Base-by-base conservation (phyloP, 2,329 filamentous ascomycete species). In the Fusarium hainanense region DNA sequence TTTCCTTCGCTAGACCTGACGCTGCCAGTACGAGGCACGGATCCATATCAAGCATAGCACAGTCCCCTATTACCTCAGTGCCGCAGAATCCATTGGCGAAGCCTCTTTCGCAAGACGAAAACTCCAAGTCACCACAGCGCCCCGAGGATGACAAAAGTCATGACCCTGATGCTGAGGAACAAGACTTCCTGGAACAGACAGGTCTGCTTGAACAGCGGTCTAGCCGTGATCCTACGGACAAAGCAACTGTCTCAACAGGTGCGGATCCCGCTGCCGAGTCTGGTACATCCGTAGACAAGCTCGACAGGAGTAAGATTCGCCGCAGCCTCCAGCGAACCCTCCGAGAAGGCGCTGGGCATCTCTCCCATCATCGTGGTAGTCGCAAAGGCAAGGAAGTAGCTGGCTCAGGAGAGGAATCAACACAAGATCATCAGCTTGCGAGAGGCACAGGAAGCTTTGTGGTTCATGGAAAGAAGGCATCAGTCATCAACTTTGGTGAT, bases 401-500 rank as follows among this genome's bases (percentile, higher is more conserved):
- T 5, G 73, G 68, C 10, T 60, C 73, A 75, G 50, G 78, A 75
- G 76, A 84, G 20, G 80, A 85, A 75, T 62, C 77, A 67, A 69
- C 79, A 68, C 74, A 87, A 81, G 83, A 92, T 40, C 92, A 93
- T 71, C 89, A 92, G 13, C 85, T 99, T 14, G 85, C 92, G 9
- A 89, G 96, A 49, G 91, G 92, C 14, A 89, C 92, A 14, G 93
- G 93, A 7, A 97, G 93, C 74, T 99, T 99, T 79, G 97, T 96
- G 6, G 90, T 99, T 6, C 96, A 99, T 76, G 95, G 96, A 65
- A 99, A 98, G 83, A 98, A 99, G 80, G 96, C 96, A 4, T 97
- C 94, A 2, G 93, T 99, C 58, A 93, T 99, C 72, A 97, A 93
- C n/a, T 97, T 99, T 77, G 94, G 94, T 11, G 90, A 90, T n/a